Conservation (phyloP, 164 flowering plant species). For the Aristolochia contorta region DNA sequence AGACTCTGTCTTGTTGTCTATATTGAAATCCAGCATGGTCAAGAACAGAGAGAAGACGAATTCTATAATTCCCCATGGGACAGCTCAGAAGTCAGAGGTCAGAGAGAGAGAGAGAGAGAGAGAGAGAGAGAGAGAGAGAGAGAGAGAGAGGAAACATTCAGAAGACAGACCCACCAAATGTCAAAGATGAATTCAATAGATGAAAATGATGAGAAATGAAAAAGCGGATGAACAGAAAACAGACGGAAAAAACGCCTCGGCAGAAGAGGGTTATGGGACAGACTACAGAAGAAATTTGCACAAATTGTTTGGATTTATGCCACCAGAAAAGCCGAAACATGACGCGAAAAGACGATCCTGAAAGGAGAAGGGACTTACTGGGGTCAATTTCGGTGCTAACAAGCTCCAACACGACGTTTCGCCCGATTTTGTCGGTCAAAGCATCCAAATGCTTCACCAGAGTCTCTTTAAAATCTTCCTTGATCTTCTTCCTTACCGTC, state of each 20-base stretch:
- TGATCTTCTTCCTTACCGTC: conserved; percentile 71
- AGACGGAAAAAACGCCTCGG: neutral
- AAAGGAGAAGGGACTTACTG: conserved; percentile 37
- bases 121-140: too few species aligned
- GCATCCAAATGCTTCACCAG: conserved; percentile 64
- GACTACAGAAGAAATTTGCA: too few species aligned
- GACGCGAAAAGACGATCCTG: too few species aligned
- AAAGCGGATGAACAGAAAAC: neutral
- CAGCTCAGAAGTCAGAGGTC: neutral
- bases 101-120: too few species aligned
- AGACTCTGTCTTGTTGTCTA: too few species aligned
- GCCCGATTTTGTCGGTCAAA: conserved; percentile 65
- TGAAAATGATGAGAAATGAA: neutral
- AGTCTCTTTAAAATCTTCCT: conserved; percentile 72
- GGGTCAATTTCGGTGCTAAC: conserved; percentile 70
- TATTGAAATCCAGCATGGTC: too few species aligned
- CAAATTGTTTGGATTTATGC: too few species aligned
- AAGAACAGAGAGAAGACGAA: too few species aligned
- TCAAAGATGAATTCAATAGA: neutral
- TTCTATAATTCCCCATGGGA: too few species aligned
- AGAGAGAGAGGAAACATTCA: too few species aligned
- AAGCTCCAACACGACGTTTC: conserved; percentile 70
- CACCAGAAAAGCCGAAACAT: too few species aligned
- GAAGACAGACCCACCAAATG: neutral
- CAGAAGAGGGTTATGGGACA: too few species aligned